Base-by-base conservation (phyloP, 768 basidiomycete species). In the Ramaria rubella region DNA sequence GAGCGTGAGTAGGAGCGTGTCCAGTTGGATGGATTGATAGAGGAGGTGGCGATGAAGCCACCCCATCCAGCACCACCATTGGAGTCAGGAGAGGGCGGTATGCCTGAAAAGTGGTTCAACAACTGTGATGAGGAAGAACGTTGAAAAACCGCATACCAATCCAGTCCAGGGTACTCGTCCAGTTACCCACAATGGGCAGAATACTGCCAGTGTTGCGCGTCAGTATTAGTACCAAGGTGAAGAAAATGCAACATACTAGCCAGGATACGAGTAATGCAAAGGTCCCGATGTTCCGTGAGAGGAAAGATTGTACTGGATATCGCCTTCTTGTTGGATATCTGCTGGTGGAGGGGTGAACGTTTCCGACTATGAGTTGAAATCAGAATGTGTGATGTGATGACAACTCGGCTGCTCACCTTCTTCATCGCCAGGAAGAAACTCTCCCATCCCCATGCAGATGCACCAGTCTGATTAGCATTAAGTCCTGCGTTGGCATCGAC, bases 1-100 rank as follows among this genome's bases (percentile, higher is more conserved):
- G 82, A 77, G 57, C 80, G 75, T n/a, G 83, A 74, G 69, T 85
- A 85, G 1, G 80, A 82, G 45, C 85, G 77, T 12, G 82, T 83
- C 72, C 77, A 80, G 69, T 84, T 85, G 26, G 72, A 55, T 1
- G 80, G 79, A 68, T 86, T 86, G 64, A 88, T 81, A 6, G 76
- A 73, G 5, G 77, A 77, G 3, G 82, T 76, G 0, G 82, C 74
- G 63, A 86, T 73, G 63, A 79, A 80, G 5, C 73, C 69, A 57
- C 82, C 79, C 65, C 75, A 73, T 58, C 74, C 74, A 23, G 72
- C 62, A 26, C 81, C 81, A 43, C 74, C 73, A 63, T 78, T 74
- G 0, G 80, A 71, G 57, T 78, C 75, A 1, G 70, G 40, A 36
- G 67, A 67, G 1, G 69, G 55, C 1, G 70, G 66, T 43, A 83